phyloP scores from a whole-genome alignment of 2,329 filamentous ascomycete genomes.

The Elsinoe fawcettii region DNA sequence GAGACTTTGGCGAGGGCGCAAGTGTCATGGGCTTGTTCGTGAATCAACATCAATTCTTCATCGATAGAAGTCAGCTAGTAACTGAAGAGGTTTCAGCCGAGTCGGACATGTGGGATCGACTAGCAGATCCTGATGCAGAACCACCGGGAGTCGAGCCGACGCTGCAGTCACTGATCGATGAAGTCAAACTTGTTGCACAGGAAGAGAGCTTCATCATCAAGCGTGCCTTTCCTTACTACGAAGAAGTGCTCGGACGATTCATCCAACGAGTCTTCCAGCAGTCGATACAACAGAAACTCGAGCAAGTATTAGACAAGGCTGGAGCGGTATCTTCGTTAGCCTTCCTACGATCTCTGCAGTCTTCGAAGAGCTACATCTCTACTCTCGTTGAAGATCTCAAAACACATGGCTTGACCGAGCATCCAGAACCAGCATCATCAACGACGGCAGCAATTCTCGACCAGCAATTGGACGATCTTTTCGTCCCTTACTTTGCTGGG shows the following conservation, averaged over 20 bases:
- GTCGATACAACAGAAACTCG: slow-evolving; percentile 89
- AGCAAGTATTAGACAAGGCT: slow-evolving; percentile 93
- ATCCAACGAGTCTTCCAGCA: slow-evolving; percentile 95
- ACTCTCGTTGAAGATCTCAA: slow-evolving; percentile 87
- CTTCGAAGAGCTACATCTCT: slow-evolving; percentile 82
- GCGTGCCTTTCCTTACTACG: slow-evolving; percentile 90
- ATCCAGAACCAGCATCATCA: slow-evolving; percentile 82
- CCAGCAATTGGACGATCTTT: slow-evolving; percentile 59
- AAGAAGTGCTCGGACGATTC: slow-evolving; percentile 87
- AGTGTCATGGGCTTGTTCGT: slow-evolving; percentile 95
- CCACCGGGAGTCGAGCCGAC: slow-evolving; percentile 87
- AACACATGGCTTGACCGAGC: slow-evolving; percentile 85
- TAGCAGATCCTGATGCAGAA: slow-evolving; percentile 90
- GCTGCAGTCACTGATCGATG: slow-evolving; percentile 83
- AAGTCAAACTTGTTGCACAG: slow-evolving; percentile 91
- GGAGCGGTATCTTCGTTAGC: slow-evolving; percentile 84
- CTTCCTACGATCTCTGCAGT: slow-evolving; percentile 83
- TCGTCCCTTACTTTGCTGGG: slow-evolving; percentile 58
- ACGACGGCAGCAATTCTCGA: slow-evolving; percentile 68
- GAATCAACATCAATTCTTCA: slow-evolving; percentile 99
- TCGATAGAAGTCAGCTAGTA: slow-evolving; percentile 86
- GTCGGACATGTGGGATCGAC: slow-evolving; percentile 70
- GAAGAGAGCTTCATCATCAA: slow-evolving; percentile 97
- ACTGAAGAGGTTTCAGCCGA: slow-evolving; percentile 75
- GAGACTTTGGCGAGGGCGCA: slow-evolving; percentile 92